phyloP scores from a whole-genome alignment of 306 rosid genomes.

The Castanopsis chinensis region DNA sequence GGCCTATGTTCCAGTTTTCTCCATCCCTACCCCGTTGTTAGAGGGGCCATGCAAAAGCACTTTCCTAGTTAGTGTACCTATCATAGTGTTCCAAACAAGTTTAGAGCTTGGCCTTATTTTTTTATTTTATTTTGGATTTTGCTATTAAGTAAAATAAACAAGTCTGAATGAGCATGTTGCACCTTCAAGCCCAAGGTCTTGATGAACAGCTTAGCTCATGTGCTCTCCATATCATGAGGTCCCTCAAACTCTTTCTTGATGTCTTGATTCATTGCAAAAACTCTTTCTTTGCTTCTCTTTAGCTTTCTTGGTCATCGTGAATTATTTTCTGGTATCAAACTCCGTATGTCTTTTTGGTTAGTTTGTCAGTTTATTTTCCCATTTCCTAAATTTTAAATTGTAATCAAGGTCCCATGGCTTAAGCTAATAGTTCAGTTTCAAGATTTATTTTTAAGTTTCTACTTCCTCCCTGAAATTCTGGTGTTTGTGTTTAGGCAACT shows the following conservation, averaged over 20 bases:
- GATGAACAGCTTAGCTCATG: background rate
- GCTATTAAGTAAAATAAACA: background rate
- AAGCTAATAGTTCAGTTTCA: background rate
- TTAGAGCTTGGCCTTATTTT: background rate
- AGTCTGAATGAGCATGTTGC: too few species aligned
- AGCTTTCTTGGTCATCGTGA: background rate
- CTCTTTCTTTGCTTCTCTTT: slow-evolving; percentile 1
- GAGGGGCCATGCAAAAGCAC: background rate
- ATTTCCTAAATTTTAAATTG: slow-evolving; percentile 20
- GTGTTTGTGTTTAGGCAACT: slow-evolving; percentile 42
- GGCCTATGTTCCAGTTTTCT: background rate
- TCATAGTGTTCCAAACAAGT: background rate
- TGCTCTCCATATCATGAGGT: background rate
- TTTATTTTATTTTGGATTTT: background rate
- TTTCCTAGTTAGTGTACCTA: background rate
- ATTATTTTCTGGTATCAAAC: background rate
- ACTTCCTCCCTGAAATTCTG: slow-evolving; percentile 8
- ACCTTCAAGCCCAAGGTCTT: background rate
- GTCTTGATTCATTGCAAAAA: background rate
- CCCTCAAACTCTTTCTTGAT: background rate
- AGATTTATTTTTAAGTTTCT: background rate
- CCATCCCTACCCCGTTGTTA: background rate
- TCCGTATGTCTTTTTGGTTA: background rate
- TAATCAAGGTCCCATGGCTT: background rate
- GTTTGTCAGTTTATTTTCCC: slow-evolving; percentile 5